Base-by-base conservation (phyloP, 805 yeast species). In the Kregervanrija pseudodelftensis region DNA sequence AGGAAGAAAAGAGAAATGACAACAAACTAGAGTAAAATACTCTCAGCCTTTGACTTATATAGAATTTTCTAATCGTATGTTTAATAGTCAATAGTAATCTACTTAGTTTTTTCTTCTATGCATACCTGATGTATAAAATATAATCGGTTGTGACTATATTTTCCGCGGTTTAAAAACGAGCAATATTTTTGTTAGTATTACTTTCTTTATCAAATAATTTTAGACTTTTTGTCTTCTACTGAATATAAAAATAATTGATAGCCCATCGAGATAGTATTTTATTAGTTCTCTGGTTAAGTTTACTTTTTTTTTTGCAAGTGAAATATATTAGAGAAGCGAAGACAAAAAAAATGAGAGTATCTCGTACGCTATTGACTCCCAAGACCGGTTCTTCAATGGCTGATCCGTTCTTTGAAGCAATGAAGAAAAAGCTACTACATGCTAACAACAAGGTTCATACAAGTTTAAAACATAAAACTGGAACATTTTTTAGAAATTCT, bases 1-100 rank as follows among this genome's bases (percentile, higher is more conserved):
- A 79, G 68, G 82, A 74, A 34, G 79, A 80, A 49, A 85, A 79
- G 74, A 85, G 95, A 73, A 61, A 64, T 46, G 95, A 85, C 62
- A 87, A 86, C 63, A 74, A 59, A 42, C 59, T 73, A 33, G 52
- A 49, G 36, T 46, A 40, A 33, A 16, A n/a, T 30, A 30, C n/a
- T 39, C 12, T 32, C 28, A 10, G 5, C n/a, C 10, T 5, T 32
- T 14, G n/a, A 14, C 33, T n/a, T 30, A 15, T 31, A 15, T 11
- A 22, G 17, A 31, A 11, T 14, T 32, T 17, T 30, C n/a, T 31
- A 17, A 13, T 16, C 30, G 11, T 11, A n/a, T 40, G 33, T 17
- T 15, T 11, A 30, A 32, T 5, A n/a, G 11, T 14, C 22, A 17
- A 17, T 28, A 30, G 31, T 31, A 16, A 15, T n/a, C 42, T 28